Conservation (phyloP, 2,329 filamentous ascomycete species). For the Raffaelea ambrosiae region DNA sequence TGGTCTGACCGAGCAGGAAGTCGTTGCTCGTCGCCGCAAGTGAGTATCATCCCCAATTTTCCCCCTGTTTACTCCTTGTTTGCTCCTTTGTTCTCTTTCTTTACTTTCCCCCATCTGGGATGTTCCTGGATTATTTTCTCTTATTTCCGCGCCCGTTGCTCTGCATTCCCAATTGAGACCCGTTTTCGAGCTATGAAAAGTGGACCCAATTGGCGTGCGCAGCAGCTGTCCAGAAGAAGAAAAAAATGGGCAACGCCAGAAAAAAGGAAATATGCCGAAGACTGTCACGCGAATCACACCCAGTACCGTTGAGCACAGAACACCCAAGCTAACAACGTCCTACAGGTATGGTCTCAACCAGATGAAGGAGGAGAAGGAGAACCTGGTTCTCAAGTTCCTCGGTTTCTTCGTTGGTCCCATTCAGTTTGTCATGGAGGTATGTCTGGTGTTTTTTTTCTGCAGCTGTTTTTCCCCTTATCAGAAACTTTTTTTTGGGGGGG, state of each 20-base stretch:
- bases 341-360: slow-evolving; percentile 62
- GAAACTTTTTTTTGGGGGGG: no score
- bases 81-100: not conserved
- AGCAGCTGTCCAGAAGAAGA: no score
- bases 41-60: slow-evolving; percentile 21
- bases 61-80: not conserved
- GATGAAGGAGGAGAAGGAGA: slow-evolving; percentile 85
- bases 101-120: no score
- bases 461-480: not conserved
- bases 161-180: no score
- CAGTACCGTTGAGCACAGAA: no score
- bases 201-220: no score
- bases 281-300: no score
- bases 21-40: slow-evolving; percentile 54
- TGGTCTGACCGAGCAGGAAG: slow-evolving; percentile 64
- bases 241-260: no score
- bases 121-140: no score
- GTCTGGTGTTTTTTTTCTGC: not conserved
- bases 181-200: no score
- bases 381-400: slow-evolving; percentile 72
- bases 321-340: not conserved
- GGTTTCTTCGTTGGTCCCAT: slow-evolving; percentile 82
- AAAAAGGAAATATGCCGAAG: no score
- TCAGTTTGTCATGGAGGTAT: slow-evolving; percentile 87
- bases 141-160: not conserved